Conservation (phyloP, 163 green algal genomes). For the Chlorella variabilis region DNA sequence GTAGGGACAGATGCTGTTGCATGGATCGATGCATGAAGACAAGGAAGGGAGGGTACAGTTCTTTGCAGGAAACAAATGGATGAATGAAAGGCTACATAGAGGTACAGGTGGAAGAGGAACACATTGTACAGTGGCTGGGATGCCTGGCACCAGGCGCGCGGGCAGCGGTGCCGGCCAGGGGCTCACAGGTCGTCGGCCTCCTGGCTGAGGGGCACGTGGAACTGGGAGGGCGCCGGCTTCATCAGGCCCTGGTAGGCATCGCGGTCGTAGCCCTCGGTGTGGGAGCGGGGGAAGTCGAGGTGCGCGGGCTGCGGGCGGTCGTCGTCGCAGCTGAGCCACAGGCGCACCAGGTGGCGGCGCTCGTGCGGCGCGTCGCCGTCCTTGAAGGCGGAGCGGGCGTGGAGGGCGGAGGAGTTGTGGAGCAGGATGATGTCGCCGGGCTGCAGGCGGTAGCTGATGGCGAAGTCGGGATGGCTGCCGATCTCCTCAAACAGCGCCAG, state of each 20-base stretch:
- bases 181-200: background rate
- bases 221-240: background rate
- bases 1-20: no score
- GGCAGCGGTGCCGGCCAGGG: no score
- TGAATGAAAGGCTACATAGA: no score
- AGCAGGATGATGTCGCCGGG: conserved; percentile 3
- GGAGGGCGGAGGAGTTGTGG: background rate
- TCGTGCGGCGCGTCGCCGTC: background rate
- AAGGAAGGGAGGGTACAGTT: no score
- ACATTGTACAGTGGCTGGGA: no score
- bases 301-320: background rate
- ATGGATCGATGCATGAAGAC: no score
- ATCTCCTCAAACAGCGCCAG: background rate
- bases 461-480: background rate
- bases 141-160: no score
- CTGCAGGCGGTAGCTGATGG: background rate
- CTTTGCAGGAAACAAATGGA: no score
- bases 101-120: no score
- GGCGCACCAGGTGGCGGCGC: background rate
- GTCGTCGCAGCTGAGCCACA: background rate
- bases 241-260: background rate
- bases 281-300: conserved; percentile 1
- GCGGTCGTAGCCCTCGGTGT: background rate
- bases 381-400: background rate
- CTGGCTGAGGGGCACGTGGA: background rate